phyloP scores from a whole-genome alignment of 495 filamentous ascomycete species.

The Cladorrhinum samala region DNA sequence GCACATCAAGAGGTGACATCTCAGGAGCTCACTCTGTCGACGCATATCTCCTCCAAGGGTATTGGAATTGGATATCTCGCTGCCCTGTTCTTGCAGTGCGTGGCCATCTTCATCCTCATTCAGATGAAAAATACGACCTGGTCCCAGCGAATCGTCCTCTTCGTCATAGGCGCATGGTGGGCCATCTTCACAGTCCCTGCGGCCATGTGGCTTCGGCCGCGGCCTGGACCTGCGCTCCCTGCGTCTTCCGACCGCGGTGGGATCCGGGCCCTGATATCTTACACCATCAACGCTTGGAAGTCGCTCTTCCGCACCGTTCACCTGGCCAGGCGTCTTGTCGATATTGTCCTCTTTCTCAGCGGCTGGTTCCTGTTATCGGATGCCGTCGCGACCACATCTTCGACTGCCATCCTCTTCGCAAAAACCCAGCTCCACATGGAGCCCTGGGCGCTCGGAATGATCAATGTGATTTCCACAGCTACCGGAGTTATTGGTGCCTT shows the following conservation, averaged over 20 bases:
- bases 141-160: constrained; percentile 75
- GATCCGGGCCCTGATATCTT: constrained; percentile 43
- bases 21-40: constrained; percentile 67
- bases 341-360: constrained; percentile 79
- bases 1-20: constrained; percentile 47
- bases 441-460: constrained; percentile 79
- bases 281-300: constrained; percentile 76
- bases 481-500: constrained; percentile 84
- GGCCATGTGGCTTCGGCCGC: constrained; percentile 79
- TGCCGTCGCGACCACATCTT: constrained; percentile 88
- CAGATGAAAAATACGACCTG: constrained; percentile 66
- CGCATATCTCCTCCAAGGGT: constrained; percentile 78
- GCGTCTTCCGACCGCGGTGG: constrained; percentile 24
- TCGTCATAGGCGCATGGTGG: constrained; percentile 92
- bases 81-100: constrained; percentile 69
- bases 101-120: constrained; percentile 67
- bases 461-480: constrained; percentile 83
- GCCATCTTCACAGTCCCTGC: constrained; percentile 85
- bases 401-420: constrained; percentile 90
- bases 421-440: constrained; percentile 91
- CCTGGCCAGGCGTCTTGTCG: constrained; percentile 72
- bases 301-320: constrained; percentile 73
- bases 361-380: constrained; percentile 96
- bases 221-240: constrained; percentile 77
- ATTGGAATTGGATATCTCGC: constrained; percentile 89